A percentile compares a stretch with the other conserved stretches of the same genome.
Conservation (phyloP, 768 basidiomycete species). For the Suillus sp. region DNA sequence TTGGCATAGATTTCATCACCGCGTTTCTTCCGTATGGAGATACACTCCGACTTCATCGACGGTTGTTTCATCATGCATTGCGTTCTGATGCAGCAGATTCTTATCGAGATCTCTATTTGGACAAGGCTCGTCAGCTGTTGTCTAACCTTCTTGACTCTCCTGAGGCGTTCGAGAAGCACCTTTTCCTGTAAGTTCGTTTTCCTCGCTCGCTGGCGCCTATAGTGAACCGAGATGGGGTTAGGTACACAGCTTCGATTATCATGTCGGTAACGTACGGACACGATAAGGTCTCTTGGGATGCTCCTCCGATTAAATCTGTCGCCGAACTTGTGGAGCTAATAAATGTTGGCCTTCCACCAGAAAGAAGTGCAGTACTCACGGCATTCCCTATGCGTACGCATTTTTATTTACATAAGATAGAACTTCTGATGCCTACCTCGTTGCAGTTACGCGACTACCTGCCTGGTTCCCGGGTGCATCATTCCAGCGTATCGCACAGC, state of each 20-base stretch:
- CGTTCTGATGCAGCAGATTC: slow-evolving; percentile 21
- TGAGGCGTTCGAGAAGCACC: slow-evolving; percentile 27
- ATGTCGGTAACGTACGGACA: slow-evolving; percentile 35
- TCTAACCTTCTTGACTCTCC: slow-evolving; percentile 26
- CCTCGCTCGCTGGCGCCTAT: neutral
- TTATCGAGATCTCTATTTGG: slow-evolving; percentile 27
- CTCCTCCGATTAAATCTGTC: slow-evolving; percentile 29
- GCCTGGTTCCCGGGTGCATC: slow-evolving; percentile 33
- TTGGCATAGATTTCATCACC: slow-evolving; percentile 32
- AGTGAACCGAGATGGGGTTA: slow-evolving; percentile 10
- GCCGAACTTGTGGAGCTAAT: slow-evolving; percentile 21
- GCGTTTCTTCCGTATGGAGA: slow-evolving; percentile 32
- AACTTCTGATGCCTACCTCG: slow-evolving; percentile 3
- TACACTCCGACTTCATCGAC: slow-evolving; percentile 32
- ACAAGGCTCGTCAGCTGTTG: slow-evolving; percentile 24
- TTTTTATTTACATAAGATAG: neutral
- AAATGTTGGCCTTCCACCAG: slow-evolving; percentile 27
- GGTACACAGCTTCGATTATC: slow-evolving; percentile 35
- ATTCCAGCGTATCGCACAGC: slow-evolving; percentile 24
- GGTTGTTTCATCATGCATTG: slow-evolving; percentile 31
- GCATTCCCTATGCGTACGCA: slow-evolving; percentile 33
- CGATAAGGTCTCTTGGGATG: slow-evolving; percentile 28
- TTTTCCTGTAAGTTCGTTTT: slow-evolving; percentile 21
- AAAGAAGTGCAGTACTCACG: slow-evolving; percentile 29
- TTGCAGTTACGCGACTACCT: slow-evolving; percentile 30